A percentile compares a stretch with the other conserved stretches of the same genome.
These are phyloP conservation scores for Boletales sp. DNA, from an alignment of 768 basidiomycete species.

Conservation along the genomic window DNA sequence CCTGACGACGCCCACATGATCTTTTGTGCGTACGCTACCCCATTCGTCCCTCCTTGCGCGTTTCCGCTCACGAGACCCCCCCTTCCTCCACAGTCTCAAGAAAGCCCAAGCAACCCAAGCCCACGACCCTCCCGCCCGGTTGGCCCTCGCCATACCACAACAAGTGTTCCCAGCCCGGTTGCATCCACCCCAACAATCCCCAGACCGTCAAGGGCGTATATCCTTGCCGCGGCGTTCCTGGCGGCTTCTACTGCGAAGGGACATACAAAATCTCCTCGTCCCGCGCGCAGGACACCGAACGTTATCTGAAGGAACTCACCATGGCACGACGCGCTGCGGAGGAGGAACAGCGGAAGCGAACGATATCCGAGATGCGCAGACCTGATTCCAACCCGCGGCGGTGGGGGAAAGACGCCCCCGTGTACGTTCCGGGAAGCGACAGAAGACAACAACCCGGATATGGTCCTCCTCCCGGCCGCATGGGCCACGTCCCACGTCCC, in stretches of 20 bases:
- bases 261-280: constrained; percentile 33
- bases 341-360: constrained; percentile 30
- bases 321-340: constrained; percentile 22
- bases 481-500: not conserved
- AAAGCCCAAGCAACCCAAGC: constrained; percentile 31
- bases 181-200: constrained; percentile 30
- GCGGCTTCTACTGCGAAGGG: constrained; percentile 34
- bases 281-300: constrained; percentile 32
- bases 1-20: constrained; percentile 22
- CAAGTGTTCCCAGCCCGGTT: constrained; percentile 34
- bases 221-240: constrained; percentile 30
- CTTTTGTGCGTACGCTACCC: constrained; percentile 22
- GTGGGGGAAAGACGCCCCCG: constrained; percentile 10
- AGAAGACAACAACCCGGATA: constrained; percentile 1
- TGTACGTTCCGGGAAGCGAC: constrained; percentile 6
- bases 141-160: constrained; percentile 38
- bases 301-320: constrained; percentile 26
- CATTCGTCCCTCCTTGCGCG: not conserved
- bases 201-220: constrained; percentile 29
- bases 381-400: constrained; percentile 21
- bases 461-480: constrained; percentile 4
- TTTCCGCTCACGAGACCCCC: not conserved
- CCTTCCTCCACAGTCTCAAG: constrained; percentile 21
- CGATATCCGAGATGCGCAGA: constrained; percentile 21
- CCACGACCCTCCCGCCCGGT: constrained; percentile 23